Percentiles rank a stretch among this genome's conserved stretches.
Evolutionary conservation across 352 stramenopile species (phyloP).

Genomic region (Pythium sp.): DNA sequence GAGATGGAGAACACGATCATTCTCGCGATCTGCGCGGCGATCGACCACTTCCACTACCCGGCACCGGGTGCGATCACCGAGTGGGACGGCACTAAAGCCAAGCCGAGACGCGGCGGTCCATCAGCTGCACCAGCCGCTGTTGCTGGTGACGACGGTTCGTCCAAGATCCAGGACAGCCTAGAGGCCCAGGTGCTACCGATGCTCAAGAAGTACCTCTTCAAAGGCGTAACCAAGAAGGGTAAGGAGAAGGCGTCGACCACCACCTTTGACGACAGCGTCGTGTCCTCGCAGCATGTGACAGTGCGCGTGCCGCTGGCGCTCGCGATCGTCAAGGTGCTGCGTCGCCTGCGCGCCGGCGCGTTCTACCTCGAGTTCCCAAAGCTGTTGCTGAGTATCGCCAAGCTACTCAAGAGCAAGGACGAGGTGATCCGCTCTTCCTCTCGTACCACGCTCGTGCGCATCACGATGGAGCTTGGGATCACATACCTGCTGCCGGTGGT

Average conservation of each 20-base stretch:
- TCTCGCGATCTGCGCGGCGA: constrained; percentile 89
- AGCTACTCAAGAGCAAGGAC: constrained; percentile 90
- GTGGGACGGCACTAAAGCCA: constrained; percentile 25
- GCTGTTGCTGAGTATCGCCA: constrained; percentile 91
- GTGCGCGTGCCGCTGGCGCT: constrained; percentile 93
- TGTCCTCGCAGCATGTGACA: constrained; percentile 44
- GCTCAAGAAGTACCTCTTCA: constrained; percentile 84
- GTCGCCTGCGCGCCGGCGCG: constrained; percentile 84
- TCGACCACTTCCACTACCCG: constrained; percentile 97
- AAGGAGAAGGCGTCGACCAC: constrained; percentile 24
- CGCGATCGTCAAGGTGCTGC: constrained; percentile 96
- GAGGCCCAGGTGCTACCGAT: constrained; percentile 80
- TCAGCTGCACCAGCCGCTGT: neutral
- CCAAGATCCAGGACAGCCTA: constrained; percentile 81
- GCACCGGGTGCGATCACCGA: constrained; percentile 36
- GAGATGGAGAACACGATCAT: constrained; percentile 93
- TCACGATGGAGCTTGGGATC: constrained; percentile 89
- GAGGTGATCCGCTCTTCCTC: constrained; percentile 90
- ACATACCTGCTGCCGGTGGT: constrained; percentile 85
- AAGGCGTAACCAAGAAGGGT: constrained; percentile 61
- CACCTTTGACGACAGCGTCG: constrained; percentile 50
- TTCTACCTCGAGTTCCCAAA: constrained; percentile 95
- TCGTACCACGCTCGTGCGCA: constrained; percentile 93
- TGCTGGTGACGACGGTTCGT: constrained; percentile 23
- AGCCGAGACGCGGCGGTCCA: constrained; percentile 8